Evolutionary conservation across 805 yeast genomes (phyloP).

Genomic region (Yarrowia yakushimensis): DNA sequence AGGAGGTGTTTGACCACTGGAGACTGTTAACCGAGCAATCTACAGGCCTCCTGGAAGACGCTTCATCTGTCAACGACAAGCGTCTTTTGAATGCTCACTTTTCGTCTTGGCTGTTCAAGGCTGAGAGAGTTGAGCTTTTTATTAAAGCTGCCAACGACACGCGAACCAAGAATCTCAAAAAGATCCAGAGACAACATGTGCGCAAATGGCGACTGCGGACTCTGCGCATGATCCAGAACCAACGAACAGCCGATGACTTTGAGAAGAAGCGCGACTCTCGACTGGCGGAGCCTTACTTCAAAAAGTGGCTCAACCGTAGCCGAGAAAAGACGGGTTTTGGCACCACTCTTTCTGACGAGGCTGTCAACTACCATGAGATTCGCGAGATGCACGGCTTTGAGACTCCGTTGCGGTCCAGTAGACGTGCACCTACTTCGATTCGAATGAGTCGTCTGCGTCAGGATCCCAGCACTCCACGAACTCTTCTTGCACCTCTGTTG

Average conservation of each 20-base stretch:
- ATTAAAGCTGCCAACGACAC: constrained; percentile 1
- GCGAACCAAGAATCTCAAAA: background rate
- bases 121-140: background rate
- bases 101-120: constrained; percentile 14
- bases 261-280: constrained; percentile 10
- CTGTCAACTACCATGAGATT: constrained; percentile 13
- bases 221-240: constrained; percentile 11
- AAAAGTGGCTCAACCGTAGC: background rate
- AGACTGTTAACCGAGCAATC: background rate
- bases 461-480: constrained; percentile 22
- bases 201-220: constrained; percentile 15
- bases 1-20: background rate
- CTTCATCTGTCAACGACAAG: background rate
- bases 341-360: background rate
- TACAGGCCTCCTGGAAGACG: background rate
- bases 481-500: constrained; percentile 1
- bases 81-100: background rate
- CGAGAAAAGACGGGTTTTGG: constrained; percentile 9
- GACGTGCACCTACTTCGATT: constrained; percentile 6
- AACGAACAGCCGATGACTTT: constrained; percentile 3
- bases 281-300: constrained; percentile 11
- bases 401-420: background rate
- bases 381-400: constrained; percentile 17
- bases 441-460: constrained; percentile 7
- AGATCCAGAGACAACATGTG: background rate